Percentiles rank a stretch among this genome's conserved stretches.
These are phyloP conservation scores for Aphanomyces euteiches DNA, from an alignment of 352 stramenopile species.

Conservation along the genomic window DNA sequence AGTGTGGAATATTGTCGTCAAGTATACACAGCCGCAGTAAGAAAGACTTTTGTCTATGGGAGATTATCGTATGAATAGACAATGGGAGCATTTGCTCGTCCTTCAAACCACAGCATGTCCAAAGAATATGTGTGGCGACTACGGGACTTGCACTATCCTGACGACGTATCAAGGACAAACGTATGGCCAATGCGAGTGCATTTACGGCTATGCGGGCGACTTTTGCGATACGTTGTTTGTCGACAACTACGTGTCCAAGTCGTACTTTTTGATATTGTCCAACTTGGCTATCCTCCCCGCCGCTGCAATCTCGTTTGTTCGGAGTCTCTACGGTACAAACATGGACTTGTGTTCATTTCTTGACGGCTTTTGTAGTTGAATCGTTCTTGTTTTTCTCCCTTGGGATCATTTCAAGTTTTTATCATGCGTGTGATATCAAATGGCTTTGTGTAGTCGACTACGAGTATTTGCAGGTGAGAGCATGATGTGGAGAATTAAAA, in stretches of 20 bases:
- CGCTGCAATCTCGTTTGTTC: background rate
- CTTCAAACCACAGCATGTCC: conserved; percentile 7
- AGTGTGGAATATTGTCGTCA: conserved; percentile 18
- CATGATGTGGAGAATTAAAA: background rate
- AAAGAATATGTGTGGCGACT: conserved; percentile 17
- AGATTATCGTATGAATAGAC: conserved; percentile 7
- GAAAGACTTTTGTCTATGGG: background rate
- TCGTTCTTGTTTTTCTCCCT: conserved; percentile 15
- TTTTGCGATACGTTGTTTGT: conserved; percentile 4
- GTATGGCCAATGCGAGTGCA: conserved; percentile 5
- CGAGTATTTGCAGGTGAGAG: conserved; percentile 9
- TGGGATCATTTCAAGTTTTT: conserved; percentile 15
- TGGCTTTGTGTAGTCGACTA: conserved; percentile 20
- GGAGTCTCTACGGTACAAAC: conserved; percentile 5
- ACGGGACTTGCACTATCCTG: background rate
- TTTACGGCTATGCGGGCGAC: conserved; percentile 15
- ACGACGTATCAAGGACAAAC: conserved; percentile 21
- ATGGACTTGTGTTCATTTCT: background rate
- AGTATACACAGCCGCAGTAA: background rate
- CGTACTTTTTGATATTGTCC: conserved; percentile 18
- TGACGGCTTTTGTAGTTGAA: conserved; percentile 10
- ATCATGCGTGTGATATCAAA: conserved; percentile 27
- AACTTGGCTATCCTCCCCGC: conserved; percentile 23
- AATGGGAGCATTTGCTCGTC: conserved; percentile 7
- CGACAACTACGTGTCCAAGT: conserved; percentile 4